A percentile compares a stretch with the other conserved stretches of the same genome.
Evolutionary conservation across 495 filamentous ascomycete genomes (phyloP).

Genomic region (Penicillium bovifimosum): DNA sequence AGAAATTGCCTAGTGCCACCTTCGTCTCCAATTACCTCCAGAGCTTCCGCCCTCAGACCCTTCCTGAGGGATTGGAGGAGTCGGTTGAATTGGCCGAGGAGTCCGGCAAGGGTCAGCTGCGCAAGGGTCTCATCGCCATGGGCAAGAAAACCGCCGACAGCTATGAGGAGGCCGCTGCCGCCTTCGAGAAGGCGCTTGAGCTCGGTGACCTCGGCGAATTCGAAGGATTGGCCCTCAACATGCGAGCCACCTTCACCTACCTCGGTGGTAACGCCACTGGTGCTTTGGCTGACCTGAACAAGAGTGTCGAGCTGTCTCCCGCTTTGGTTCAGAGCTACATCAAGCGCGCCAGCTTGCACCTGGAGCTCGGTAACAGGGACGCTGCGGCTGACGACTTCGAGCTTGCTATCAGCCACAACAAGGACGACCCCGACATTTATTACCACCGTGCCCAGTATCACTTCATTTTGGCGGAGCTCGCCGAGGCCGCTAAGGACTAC

Average conservation of each 20-base stretch:
- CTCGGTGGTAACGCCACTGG: conserved; percentile 79
- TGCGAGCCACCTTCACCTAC: conserved; percentile 93
- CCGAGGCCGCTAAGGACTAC: conserved; percentile 94
- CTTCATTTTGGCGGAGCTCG: conserved; percentile 93
- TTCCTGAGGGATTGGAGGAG: conserved; percentile 79
- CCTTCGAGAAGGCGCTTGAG: conserved; percentile 86
- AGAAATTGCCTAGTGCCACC: conserved; percentile 85
- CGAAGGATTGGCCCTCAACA: conserved; percentile 89
- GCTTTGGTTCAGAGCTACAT: conserved; percentile 92
- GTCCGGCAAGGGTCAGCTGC: conserved; percentile 77
- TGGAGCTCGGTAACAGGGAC: conserved; percentile 90
- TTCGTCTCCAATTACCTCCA: conserved; percentile 98
- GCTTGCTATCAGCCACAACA: conserved; percentile 76
- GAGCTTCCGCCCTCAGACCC: conserved; percentile 79
- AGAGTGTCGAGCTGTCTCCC: conserved; percentile 85
- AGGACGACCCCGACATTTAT: conserved; percentile 93
- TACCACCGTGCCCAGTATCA: conserved; percentile 98
- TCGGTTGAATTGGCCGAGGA: conserved; percentile 67
- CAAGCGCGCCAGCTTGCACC: conserved; percentile 96
- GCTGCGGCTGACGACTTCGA: conserved; percentile 84
- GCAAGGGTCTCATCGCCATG: conserved; percentile 74
- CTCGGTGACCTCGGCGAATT: conserved; percentile 68
- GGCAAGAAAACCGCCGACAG: conserved; percentile 78
- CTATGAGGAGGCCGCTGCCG: conserved; percentile 77
- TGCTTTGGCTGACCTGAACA: conserved; percentile 78